phyloP scores from a whole-genome alignment of 139 green algal species.

The Chlorokybus atmophyticus region DNA sequence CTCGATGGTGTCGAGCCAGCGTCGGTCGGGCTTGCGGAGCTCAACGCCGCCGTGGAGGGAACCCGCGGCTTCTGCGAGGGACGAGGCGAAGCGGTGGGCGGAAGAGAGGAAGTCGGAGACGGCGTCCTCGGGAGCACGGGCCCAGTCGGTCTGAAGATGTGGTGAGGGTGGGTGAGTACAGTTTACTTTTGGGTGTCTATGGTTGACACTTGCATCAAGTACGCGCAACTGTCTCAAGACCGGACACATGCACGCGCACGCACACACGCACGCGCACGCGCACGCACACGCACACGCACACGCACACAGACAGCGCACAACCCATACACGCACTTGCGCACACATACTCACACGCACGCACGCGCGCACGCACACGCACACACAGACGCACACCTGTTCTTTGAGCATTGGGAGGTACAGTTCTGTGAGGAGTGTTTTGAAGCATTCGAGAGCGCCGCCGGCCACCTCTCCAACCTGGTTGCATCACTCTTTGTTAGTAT shows the following conservation, averaged over 20 bases:
- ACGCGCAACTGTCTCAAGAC: too few relatives aligned
- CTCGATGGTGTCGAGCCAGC: conserved; percentile 41
- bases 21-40: conserved; percentile 49
- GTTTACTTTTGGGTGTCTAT: too few relatives aligned
- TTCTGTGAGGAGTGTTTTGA: conserved; percentile 53
- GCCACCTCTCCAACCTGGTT: conserved; percentile 31
- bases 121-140: conserved; percentile 39
- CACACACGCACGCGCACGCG: conserved; percentile 1
- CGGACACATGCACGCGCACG: too few relatives aligned
- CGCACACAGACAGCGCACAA: too few relatives aligned
- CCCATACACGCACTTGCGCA: too few relatives aligned
- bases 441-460: conserved; percentile 45
- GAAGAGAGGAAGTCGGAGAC: conserved; percentile 42
- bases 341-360: background rate
- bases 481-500: background rate
- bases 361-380: conserved; percentile 8
- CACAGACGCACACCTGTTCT: conserved; percentile 21
- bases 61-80: conserved; percentile 52
- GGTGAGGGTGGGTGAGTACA: too few relatives aligned
- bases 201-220: too few relatives aligned
- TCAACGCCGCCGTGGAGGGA: conserved; percentile 48
- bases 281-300: conserved; percentile 11
- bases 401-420: conserved; percentile 66
- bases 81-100: conserved; percentile 46
- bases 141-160: conserved; percentile 52